phyloP scores from a whole-genome alignment of 495 filamentous ascomycete species.

The Penicillium fimorum region DNA sequence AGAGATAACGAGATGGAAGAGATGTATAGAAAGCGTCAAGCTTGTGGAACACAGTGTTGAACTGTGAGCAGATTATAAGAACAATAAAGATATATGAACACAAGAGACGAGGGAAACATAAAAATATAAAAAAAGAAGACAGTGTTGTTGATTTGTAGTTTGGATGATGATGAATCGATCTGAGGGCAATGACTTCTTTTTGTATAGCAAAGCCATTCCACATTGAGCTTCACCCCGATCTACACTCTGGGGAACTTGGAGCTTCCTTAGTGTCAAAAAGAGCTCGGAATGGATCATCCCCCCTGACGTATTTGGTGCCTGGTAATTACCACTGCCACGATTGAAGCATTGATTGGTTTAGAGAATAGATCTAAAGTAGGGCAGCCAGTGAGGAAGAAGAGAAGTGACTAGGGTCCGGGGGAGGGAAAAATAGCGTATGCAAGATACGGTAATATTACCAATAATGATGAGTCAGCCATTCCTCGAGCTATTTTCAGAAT shows the following conservation, averaged over 20 bases:
- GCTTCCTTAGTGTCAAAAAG: conserved; percentile 17
- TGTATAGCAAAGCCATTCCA: conserved; percentile 32
- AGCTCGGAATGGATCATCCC: conserved; percentile 28
- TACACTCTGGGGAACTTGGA: conserved; percentile 28
- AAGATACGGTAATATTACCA: conserved; percentile 2
- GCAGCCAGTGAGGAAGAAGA: conserved; percentile 24
- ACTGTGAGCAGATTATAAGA: conserved; percentile 24
- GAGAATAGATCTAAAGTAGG: conserved; percentile 21
- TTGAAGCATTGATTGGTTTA: conserved; percentile 19
- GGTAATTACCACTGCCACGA: conserved; percentile 19
- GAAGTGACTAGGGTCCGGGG: background rate
- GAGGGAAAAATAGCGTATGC: background rate
- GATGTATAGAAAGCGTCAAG: conserved; percentile 11
- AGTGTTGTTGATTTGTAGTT: conserved; percentile 8
- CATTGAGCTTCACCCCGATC: conserved; percentile 31
- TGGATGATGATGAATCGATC: conserved; percentile 12
- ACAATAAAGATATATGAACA: conserved; percentile 13
- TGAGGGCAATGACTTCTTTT: conserved; percentile 25
- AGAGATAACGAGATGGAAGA: background rate
- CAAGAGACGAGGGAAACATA: conserved; percentile 13
- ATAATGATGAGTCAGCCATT: conserved; percentile 14
- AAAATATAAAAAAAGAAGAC: conserved; percentile 14
- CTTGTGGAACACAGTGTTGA: conserved; percentile 28
- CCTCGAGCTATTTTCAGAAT: background rate
- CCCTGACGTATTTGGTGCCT: conserved; percentile 32